Evolutionary conservation across 768 basidiomycete species (phyloP), one percentile per base, ranked within the genome.

Genomic region (Lepiota venenata): DNA sequence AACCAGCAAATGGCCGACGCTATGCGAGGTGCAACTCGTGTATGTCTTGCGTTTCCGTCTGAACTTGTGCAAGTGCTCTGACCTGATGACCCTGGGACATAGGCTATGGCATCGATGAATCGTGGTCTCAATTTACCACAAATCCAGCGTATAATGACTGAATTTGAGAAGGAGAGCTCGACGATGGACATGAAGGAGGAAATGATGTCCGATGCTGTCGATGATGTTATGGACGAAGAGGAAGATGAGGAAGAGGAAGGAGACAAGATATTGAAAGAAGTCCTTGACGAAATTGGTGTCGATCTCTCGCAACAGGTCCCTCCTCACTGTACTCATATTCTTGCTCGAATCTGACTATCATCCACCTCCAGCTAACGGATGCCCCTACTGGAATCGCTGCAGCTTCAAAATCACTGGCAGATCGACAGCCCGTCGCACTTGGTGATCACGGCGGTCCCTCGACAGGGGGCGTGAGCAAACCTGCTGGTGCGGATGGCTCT

Each of bases 181-280:
- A 93, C 87, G 72, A 99, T 99, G 97, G 97, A 99, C 71, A 98
- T 99, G 97, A 99, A 98, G 69, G 97, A 98, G 72, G 96, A 97
- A 69, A 98, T 98, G 91, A 99, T 98, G 97, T 92, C 91, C 18
- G 97, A 98, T 57, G 89, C 93, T 12, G 90, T 98, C 14, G 97
- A 98, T 70, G 96, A 98, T 62, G 95, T 89, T 46, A 96, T 98
- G 88, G 92, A 95, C 59, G 87, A 89, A 29, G 94, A 93, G 72
- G 95, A 95, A 63, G 96, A 96, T 47, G 96, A 98, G 70, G 97
- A 98, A 61, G 89, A 88, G 58, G 97, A 98, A 65, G 86, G 94
- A 12, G 95, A 98, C 66, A 90, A 91, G 76, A 95, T 99, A 58
- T 69, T 99, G 61, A 93, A 88, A 65, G 86, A 98, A 70, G 96